These are phyloP conservation scores for Sordaria brevicollis DNA, from an alignment of 495 filamentous ascomycete species.

Conservation along the genomic window DNA sequence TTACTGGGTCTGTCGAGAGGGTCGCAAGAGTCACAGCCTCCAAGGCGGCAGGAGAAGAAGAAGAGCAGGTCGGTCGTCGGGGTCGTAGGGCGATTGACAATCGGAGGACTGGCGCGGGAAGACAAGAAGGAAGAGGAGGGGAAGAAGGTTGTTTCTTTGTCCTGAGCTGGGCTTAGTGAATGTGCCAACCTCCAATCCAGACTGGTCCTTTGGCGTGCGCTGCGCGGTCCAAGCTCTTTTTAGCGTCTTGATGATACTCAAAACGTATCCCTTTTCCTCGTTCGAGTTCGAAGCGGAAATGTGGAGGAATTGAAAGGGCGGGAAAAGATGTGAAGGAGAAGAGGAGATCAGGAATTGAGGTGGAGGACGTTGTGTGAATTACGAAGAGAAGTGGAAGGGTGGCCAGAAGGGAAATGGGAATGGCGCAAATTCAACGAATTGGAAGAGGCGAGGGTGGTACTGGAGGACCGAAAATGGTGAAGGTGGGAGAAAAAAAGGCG, in stretches of 20 bases:
- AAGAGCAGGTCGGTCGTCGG: conserved; percentile 2
- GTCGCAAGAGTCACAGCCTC: not conserved
- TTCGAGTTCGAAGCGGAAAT: not conserved
- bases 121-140: not conserved
- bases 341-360: not conserved
- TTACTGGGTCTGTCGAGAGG: conserved; percentile 4
- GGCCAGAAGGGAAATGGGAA: not conserved
- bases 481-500: not conserved
- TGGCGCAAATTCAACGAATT: not conserved
- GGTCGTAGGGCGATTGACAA: conserved; percentile 2
- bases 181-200: not conserved
- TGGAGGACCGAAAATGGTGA: not conserved
- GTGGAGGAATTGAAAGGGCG: not conserved
- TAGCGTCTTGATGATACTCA: not conserved
- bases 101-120: not conserved
- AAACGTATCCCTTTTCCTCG: not conserved
- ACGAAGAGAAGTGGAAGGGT: not conserved
- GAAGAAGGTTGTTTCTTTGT: not conserved
- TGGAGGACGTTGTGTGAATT: not conserved
- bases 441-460: not conserved
- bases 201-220: not conserved
- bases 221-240: not conserved
- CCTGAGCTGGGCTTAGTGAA: not conserved
- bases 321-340: not conserved
- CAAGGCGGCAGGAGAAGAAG: not conserved